A percentile compares a stretch with the other conserved stretches of the same genome.
These are phyloP conservation scores for Lactifluus volemus DNA, from an alignment of 768 basidiomycete genomes.

Conservation along the genomic window DNA sequence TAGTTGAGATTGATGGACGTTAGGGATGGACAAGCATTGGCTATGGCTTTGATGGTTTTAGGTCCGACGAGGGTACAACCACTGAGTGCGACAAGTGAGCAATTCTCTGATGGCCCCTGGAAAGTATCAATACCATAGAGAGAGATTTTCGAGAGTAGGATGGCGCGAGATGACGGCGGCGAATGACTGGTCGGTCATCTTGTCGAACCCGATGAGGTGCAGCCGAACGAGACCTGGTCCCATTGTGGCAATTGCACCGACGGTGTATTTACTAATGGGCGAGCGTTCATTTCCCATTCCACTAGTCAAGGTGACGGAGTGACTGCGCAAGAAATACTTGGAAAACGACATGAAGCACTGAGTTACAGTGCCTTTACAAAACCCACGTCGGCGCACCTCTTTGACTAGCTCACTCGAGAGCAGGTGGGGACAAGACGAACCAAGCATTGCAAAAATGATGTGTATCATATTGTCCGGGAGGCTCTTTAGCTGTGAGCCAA, in stretches of 20 bases:
- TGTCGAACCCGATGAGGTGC: slow-evolving; percentile 42
- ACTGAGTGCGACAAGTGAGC: slow-evolving; percentile 29
- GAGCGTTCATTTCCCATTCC: slow-evolving; percentile 36
- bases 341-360: background rate
- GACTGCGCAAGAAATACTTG: slow-evolving; percentile 54
- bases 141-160: slow-evolving; percentile 37
- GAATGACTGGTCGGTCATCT: slow-evolving; percentile 44
- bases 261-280: slow-evolving; percentile 38
- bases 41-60: slow-evolving; percentile 38
- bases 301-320: slow-evolving; percentile 37
- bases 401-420: slow-evolving; percentile 48
- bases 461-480: slow-evolving; percentile 47
- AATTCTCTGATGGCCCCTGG: background rate
- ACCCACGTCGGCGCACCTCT: slow-evolving; percentile 32
- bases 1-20: slow-evolving; percentile 49
- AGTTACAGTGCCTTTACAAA: background rate
- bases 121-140: slow-evolving; percentile 40
- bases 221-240: slow-evolving; percentile 30
- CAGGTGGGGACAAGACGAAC: slow-evolving; percentile 39
- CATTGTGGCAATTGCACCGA: slow-evolving; percentile 33
- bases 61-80: slow-evolving; percentile 51
- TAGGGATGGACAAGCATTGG: slow-evolving; percentile 36
- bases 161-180: slow-evolving; percentile 41
- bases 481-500: slow-evolving; percentile 33
- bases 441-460: slow-evolving; percentile 44